Base-by-base conservation (phyloP, 2,329 filamentous ascomycete species). In the Aspergillus sp. region DNA sequence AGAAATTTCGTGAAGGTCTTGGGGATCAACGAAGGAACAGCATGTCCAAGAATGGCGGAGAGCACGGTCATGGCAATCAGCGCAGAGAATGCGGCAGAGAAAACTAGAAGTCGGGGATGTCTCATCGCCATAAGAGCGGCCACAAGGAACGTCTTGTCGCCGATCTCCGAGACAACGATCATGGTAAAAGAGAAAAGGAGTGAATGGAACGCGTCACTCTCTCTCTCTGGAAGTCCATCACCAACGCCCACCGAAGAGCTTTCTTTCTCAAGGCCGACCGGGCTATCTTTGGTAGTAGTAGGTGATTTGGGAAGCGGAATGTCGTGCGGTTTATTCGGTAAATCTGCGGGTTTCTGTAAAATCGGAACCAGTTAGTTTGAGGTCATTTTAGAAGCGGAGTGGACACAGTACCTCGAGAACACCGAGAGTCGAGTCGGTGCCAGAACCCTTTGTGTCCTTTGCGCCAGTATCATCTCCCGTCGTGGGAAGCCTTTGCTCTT, bases 51-150 rank as follows among this genome's bases (percentile, higher is more conserved):
- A 5, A 98, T 82, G 8, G 95, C 95, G 1, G 95, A 98, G 15
- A 99, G 84, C 9, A 98, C 84, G 0, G 95, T 99, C 95, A 99
- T 99, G 71, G 90, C 85, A 58, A 96, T 85, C 45, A 99, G 82
- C 9, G 95, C 96, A 53, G 88, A 87, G 67, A 96, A 93, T n/a
- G 95, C 95, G 7, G 95, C 92, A 2, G 91, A 90, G 77, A 99
- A 99, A 60, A 99, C 95, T 12, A 98, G 84, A 62, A 96, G 80
- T 52, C 95, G 89, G 61, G 95, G 89, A 69, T 99, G 93, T 73
- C 96, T 95, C 95, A 99, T 99, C 12, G 95, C 95, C 95, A 99
- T 99, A 17, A 99, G 85, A 7, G 93, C 93, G 6, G 95, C 95
- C 20, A 99, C 91, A 43, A 99, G 83, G 80, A 99, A 99, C 0